phyloP scores from a whole-genome alignment of 2,329 filamentous ascomycete species.

The Aspergillus sp. region DNA sequence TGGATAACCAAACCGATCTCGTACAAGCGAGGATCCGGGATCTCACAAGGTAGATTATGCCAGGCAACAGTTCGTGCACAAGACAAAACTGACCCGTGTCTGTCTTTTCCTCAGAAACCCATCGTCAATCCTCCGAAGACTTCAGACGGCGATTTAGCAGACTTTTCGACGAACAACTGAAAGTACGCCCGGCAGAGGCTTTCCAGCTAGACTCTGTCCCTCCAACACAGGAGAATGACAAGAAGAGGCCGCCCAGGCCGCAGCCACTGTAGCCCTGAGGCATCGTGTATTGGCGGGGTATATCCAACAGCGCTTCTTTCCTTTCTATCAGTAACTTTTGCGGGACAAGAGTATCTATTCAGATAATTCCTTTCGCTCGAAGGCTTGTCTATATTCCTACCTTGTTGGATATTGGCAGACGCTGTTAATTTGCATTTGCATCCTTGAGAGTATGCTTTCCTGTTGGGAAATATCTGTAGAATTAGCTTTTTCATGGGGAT shows the following conservation, averaged over 20 bases:
- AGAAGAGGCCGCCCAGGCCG: neutral
- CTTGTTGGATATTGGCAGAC: neutral
- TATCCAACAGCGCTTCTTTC: neutral
- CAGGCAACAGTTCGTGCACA: neutral
- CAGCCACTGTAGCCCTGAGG: neutral
- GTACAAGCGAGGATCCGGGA: constrained; percentile 2
- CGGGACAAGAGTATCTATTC: neutral
- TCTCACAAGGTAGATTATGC: constrained; percentile 7
- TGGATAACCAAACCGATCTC: constrained; percentile 13
- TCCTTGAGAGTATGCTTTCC: neutral
- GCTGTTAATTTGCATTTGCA: neutral
- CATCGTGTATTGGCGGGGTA: neutral
- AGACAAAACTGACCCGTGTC: neutral
- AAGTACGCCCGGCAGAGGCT: constrained; percentile 14
- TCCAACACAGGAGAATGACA: neutral
- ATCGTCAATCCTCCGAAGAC: constrained; percentile 23
- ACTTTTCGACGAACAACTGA: constrained; percentile 25
- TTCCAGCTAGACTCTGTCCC: constrained; percentile 15
- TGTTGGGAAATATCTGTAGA: neutral
- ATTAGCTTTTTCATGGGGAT: no score
- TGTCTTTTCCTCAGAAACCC: constrained; percentile 12
- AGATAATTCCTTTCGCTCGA: neutral
- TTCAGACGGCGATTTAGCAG: constrained; percentile 26
- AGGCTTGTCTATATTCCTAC: neutral
- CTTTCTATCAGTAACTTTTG: neutral